Evolutionary conservation across 2,329 filamentous ascomycete genomes (phyloP), one percentile per base, ranked within the genome.

Genomic region (Penicillium sclerotigenum): DNA sequence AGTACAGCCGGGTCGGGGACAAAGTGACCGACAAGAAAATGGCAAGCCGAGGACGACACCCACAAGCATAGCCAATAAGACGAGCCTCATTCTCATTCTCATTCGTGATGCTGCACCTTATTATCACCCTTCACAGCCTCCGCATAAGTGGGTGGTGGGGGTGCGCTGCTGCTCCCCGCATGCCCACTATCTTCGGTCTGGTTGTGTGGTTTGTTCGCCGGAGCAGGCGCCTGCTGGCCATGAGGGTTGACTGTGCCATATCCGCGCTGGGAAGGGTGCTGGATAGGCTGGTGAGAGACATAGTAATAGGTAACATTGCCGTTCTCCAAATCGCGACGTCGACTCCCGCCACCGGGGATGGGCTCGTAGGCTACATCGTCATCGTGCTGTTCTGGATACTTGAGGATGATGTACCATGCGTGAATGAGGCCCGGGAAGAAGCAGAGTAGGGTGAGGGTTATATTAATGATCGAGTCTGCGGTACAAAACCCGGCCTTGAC

Each of bases 331-430:
- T 75, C 73, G 6, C 64, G 61, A 38, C 68, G 62, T 33, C 63
- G 65, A 64, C 78, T 76, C 59, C 82, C 81, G 53, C 77, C 82
- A 51, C 86, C 83, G 36, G 83, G 76, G 38, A 89, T 73, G 48
- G 80, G 77, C 64, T 90, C 84, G 75, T 94, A 91, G 54, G 80
- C 74, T 31, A 64, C 66, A 52, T 78, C 72, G 60, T 88, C 84
- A 73, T 83, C 83, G 56, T 87, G 81, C 65, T 78, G 75, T 59
- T 97, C 93, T 56, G 94, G 94, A 73, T 88, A 90, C 71, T 90
- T 88, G 68, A 90, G 84, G 76, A 99, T 97, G 75, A 97, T 96
- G 82, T 97, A 99, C 93, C 94, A 97, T 60, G 92, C 85, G 79
- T 99, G 94, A 2, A 99, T 79, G 47, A 97, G 87, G 59, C 93